A percentile compares a stretch with the other conserved stretches of the same genome.
These are phyloP conservation scores for Lepidium aucheri DNA, from an alignment of 345 rosid species.

Conservation along the genomic window DNA sequence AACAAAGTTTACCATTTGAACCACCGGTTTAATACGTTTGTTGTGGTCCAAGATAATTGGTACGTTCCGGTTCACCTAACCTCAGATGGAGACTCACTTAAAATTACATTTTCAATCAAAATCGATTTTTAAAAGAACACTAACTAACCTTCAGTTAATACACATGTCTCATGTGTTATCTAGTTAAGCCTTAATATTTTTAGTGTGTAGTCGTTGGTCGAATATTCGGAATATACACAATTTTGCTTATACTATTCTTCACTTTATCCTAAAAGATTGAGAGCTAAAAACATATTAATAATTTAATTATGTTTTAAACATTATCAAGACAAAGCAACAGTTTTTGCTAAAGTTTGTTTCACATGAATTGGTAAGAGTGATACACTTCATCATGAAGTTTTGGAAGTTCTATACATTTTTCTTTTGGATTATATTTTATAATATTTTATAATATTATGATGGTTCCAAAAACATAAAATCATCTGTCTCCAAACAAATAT, in stretches of 20 bases:
- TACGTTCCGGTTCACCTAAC: slow-evolving; percentile 18
- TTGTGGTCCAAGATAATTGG: not conserved
- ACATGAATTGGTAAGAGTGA: not conserved
- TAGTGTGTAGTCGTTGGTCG: slow-evolving; percentile 6
- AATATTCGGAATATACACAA: slow-evolving; percentile 15
- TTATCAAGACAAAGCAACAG: not conserved
- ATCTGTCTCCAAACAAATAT: not conserved
- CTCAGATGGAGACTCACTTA: not conserved
- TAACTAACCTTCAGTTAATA: not conserved
- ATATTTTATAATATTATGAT: not conserved
- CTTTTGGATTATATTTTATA: not conserved
- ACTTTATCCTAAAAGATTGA: slow-evolving; percentile 2
- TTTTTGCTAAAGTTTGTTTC: not conserved
- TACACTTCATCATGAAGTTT: not conserved
- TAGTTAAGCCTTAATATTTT: not conserved
- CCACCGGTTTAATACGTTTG: not conserved
- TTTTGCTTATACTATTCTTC: not conserved
- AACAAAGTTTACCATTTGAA: not conserved
- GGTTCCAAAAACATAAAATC: not conserved
- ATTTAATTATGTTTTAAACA: not conserved
- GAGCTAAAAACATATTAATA: not conserved
- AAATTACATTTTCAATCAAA: not conserved
- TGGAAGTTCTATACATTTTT: not conserved
- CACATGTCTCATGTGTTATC: not conserved
- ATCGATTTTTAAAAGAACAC: not conserved